Evolutionary conservation across 345 rosid genomes (phyloP), one percentile per base, ranked within the genome.

Genomic region (Salix purpurea): DNA sequence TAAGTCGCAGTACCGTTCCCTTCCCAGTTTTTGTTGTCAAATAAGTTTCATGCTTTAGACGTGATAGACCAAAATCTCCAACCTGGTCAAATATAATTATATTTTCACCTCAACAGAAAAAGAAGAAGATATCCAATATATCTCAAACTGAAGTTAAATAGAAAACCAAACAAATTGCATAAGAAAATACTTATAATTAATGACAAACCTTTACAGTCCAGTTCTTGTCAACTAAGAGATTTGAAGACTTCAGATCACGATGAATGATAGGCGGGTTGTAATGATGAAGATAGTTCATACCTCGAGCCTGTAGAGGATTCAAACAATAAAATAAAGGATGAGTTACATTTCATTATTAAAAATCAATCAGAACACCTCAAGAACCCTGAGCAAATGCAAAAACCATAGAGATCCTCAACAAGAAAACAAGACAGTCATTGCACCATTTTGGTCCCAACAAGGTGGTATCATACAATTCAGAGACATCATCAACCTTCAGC

Each of bases 181-280:
- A 36, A 40, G 44, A 77, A 61, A 28, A 42, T 64, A 70, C 67
- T 71, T 6, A 66, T 36, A 70, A 69, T 19, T 42, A 61, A n/a
- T 71, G 72, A 71, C 82, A 79, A 73, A 96, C 99, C 93, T 96
- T 96, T 54, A 96, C 99, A 37, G 85, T 93, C 99, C 93, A 96
- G 81, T 92, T 94, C 86, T 56, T 96, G 80, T 93, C 99, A 78
- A 96, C 99, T 50, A 96, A 86, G 68, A 96, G 93, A 89, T 96
- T 94, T 68, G 98, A 92, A 67, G 98, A 92, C 93, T 94, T 96
- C 89, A 96, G 89, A 85, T 96, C 99, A 79, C 98, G 96, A 82
- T 96, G 99, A 85, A 96, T 88, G 74, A 96, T 87, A 30, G 98
- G 98, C 23, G 99, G 99, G 81, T 85, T 91, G 86, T 72, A 90